Evolutionary conservation across 208 protist species (phyloP).

Genomic region (Trypanosoma platydactyli): DNA sequence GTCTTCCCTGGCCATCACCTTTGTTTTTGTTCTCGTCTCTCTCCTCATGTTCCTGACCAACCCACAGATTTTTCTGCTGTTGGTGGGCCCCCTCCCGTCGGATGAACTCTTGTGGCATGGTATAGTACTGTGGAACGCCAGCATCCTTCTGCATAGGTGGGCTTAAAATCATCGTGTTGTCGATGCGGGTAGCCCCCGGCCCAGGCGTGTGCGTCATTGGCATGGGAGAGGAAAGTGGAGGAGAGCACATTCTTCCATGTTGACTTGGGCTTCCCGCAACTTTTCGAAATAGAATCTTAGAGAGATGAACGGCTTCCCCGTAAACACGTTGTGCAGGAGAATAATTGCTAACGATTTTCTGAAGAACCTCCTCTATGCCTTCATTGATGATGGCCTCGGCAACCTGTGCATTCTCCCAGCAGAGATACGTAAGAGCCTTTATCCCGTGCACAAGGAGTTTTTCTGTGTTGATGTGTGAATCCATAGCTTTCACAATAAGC

Average conservation of each 20-base stretch:
- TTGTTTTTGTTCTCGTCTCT: conserved; percentile 19
- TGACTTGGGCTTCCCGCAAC: conserved; percentile 71
- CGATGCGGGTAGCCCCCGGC: conserved; percentile 24
- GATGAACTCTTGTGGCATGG: conserved; percentile 17
- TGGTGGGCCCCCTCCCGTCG: conserved; percentile 13
- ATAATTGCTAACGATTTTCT: conserved; percentile 73
- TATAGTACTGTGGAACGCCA: conserved; percentile 31
- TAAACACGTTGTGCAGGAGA: conserved; percentile 66
- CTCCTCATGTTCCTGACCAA: conserved; percentile 12
- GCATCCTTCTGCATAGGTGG: conserved; percentile 41
- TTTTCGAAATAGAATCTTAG: conserved; percentile 89
- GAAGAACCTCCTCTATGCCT: conserved; percentile 74
- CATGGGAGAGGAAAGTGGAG: conserved; percentile 73
- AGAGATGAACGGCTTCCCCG: conserved; percentile 87
- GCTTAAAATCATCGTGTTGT: conserved; percentile 47
- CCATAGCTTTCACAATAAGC: conserved; percentile 87
- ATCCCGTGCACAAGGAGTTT: conserved; percentile 91
- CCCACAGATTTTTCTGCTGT: conserved; percentile 27
- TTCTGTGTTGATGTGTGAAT: conserved; percentile 73
- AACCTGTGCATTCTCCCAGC: conserved; percentile 88
- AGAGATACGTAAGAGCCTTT: conserved; percentile 92
- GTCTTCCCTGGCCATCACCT: conserved; percentile 18
- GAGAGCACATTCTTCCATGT: conserved; percentile 55
- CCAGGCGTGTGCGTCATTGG: conserved; percentile 63
- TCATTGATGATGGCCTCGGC: conserved; percentile 85